These are phyloP conservation scores for Drechslera avenae DNA, from an alignment of 2,329 filamentous ascomycete species.

Conservation along the genomic window DNA sequence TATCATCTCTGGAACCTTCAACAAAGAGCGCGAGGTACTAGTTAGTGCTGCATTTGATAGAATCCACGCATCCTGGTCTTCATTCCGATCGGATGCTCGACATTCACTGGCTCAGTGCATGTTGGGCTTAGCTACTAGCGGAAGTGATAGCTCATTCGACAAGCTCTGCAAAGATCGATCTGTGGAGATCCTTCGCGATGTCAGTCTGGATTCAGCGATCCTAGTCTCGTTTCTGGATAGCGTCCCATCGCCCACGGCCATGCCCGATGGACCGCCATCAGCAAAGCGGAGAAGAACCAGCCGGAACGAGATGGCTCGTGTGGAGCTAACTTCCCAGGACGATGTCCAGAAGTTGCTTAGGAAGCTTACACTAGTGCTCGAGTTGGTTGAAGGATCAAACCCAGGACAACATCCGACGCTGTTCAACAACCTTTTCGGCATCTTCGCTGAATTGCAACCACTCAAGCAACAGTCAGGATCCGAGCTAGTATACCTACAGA, in stretches of 20 bases:
- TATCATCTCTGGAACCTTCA: conserved; percentile 54
- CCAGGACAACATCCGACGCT: conserved; percentile 77
- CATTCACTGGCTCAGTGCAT: conserved; percentile 66
- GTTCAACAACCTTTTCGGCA: conserved; percentile 77
- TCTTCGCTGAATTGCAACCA: conserved; percentile 85
- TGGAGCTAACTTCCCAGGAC: conserved; percentile 65
- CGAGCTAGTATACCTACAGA: conserved; percentile 88
- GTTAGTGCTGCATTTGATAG: conserved; percentile 69
- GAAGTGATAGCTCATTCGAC: conserved; percentile 37
- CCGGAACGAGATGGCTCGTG: conserved; percentile 68
- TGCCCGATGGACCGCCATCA: conserved; percentile 72
- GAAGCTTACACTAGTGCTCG: conserved; percentile 83
- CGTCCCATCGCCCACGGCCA: conserved; percentile 73
- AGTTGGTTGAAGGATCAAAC: conserved; percentile 81
- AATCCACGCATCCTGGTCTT: conserved; percentile 73
- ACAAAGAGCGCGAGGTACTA: conserved; percentile 59
- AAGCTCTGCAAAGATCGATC: conserved; percentile 60
- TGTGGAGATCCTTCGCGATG: conserved; percentile 71
- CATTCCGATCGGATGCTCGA: conserved; percentile 68
- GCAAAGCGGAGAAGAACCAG: conserved; percentile 82
- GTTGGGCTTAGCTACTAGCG: conserved; percentile 63
- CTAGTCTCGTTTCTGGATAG: conserved; percentile 74
- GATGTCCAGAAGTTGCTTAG: conserved; percentile 72
- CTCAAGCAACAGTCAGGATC: conserved; percentile 81
- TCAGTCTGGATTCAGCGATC: conserved; percentile 74